Base-by-base conservation (phyloP, 2,329 filamentous ascomycete species). In the Chaetomium olivaceum region DNA sequence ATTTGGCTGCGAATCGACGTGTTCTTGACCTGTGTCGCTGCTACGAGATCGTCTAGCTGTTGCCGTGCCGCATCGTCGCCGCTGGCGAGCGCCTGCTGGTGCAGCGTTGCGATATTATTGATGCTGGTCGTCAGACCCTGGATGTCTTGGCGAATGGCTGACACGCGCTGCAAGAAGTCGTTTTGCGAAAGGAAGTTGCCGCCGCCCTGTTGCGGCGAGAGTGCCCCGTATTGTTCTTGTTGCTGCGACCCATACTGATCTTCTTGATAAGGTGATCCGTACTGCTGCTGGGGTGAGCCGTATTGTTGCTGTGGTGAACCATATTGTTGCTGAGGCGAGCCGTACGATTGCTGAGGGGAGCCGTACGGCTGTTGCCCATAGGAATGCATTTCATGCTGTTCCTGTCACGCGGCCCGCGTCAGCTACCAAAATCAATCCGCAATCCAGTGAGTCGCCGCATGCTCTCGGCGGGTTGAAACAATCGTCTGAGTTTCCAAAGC, bases 1-100 rank as follows among this genome's bases (percentile, higher is more conserved):
- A 94, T 91, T 78, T 91, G 87, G 74, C 91, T 88, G 75, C 90
- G 89, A 81, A 94, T 91, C 69, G 85, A 82, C n/a, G 85, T 88
- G 79, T 91, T 92, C 73, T 89, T 85, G 69, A 88, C 80, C 76
- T 91, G 89, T 5, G 90, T 92, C 71, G 91, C 82, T 55, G 87
- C 81, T 64, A 92, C 85, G 61, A 90, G 82, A 72, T 84, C 81
- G 77, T 93, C 88, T 27, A 92, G 83, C 77, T 87, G 85, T 58
- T 82, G 78, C 61, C 80, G 80, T 58, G 84, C 82, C 46, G 73
- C 75, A 52, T 79, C 78, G 76, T 92, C 89, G 64, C 88, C 83
- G 67, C 88, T 88, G 70, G 85, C 83, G 31, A 93, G 83, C 27
- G 89, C 84, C 74, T 88, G 88, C 80, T 92, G 89, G 78, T 93